A percentile compares a stretch with the other conserved stretches of the same genome.
phyloP scores from a whole-genome alignment of 1,139 yeast species.

The Meyerozyma athensensis region DNA sequence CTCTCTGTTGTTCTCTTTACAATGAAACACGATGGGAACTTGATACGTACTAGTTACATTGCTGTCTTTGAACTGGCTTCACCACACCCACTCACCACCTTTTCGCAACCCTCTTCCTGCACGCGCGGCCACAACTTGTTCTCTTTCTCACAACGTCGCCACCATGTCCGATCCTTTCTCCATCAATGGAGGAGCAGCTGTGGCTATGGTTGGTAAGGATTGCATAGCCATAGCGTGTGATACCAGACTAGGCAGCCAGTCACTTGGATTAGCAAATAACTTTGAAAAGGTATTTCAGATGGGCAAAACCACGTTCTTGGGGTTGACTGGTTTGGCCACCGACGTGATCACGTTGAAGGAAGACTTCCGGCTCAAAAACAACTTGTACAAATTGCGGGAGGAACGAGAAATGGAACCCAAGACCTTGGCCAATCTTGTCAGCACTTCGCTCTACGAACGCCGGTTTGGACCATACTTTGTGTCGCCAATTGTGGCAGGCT shows the following conservation, averaged over 20 bases:
- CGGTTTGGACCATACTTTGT: slow-evolving; percentile 97
- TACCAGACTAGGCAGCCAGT: slow-evolving; percentile 88
- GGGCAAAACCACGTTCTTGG: slow-evolving; percentile 78
- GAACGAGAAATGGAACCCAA: slow-evolving; percentile 90
- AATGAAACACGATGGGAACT: no score
- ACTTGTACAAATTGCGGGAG: slow-evolving; percentile 85
- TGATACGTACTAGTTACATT: no score
- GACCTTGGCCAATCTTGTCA: slow-evolving; percentile 88
- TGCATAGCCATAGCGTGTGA: slow-evolving; percentile 98
- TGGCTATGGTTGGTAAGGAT: slow-evolving; percentile 98
- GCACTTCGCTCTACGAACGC: slow-evolving; percentile 82
- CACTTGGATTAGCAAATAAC: slow-evolving; percentile 85
- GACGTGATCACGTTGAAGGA: slow-evolving; percentile 87
- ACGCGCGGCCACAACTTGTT: no score
- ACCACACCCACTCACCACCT: no score
- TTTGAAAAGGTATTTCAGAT: slow-evolving; percentile 88
- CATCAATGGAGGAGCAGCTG: slow-evolving; percentile 81
- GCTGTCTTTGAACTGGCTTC: no score
- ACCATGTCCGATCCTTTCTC: slow-evolving; percentile 48
- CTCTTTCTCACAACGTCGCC: neutral
- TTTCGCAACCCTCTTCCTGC: no score
- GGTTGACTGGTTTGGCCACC: slow-evolving; percentile 91
- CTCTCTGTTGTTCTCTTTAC: no score
- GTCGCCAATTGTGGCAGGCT: slow-evolving; percentile 95
- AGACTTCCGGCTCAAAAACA: slow-evolving; percentile 76